Evolutionary conservation across 1,284 basidiomycete species (phyloP), one percentile per base, ranked within the genome.

Genomic region (Athelia sp.): DNA sequence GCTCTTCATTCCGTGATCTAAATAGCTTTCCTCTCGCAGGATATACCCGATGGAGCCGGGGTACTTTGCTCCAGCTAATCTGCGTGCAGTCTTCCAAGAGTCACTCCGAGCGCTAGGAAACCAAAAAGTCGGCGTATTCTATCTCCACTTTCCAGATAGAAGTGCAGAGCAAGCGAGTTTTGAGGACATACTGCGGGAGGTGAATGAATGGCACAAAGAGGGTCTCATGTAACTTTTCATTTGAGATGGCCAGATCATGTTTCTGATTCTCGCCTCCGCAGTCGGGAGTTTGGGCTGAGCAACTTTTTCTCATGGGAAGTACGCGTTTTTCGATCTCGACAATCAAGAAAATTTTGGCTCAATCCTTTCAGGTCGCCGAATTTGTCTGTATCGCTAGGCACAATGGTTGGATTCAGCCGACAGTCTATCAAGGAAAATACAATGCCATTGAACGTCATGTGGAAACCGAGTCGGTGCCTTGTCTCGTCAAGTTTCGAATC

Each of bases 251-350:
- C 23, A 29, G 45, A 23, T 26, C 35, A 26, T 15, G 32, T n/a
- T 19, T 62, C n/a, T 40, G 15, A 40, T 9, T 47, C 67, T 69
- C 22, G 35, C 4, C 34, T 40, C 42, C 38, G n/a, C 14, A 74
- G 71, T 47, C 64, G 76, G 52, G 65, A 65, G 3, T 68, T 76
- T 38, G 74, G 73, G 6, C 45, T 74, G 43, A 73, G 68, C 46
- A 75, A 74, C 53, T 75, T 65, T 50, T 58, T 62, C 0, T 60
- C 72, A 17, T 76, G 68, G 67, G 69, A 75, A 58, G 69, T 68
- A 18, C 34, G 54, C 21, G 9, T 4, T 22, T 9, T 26, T 23
- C 14, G 8, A 21, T 45, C n/a, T 26, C 36, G 26, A 31, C 13
- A 14, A 32, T 43, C 36, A n/a, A 51, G 4, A n/a, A 38, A 19